These are phyloP conservation scores for Colletotrichum plurivorum DNA, from an alignment of 2,329 filamentous ascomycete species.

Conservation along the genomic window DNA sequence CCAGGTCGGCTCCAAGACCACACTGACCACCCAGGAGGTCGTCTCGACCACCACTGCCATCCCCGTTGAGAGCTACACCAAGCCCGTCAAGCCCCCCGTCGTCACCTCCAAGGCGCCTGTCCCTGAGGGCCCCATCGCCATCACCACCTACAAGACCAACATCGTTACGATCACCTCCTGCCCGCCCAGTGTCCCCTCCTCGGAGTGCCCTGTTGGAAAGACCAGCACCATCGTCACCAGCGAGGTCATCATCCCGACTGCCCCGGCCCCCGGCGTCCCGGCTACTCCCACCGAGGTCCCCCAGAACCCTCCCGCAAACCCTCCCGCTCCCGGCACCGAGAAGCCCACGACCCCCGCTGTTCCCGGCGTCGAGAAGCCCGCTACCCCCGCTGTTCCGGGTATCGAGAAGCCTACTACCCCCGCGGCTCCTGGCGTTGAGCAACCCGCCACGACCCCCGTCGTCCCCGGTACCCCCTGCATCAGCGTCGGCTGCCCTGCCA, in stretches of 20 bases:
- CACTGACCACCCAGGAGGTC: constrained; percentile 35
- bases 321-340: constrained; percentile 8
- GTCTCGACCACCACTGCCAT: constrained; percentile 25
- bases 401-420: constrained; percentile 51
- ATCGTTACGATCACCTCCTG: constrained; percentile 67
- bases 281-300: constrained; percentile 24
- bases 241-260: constrained; percentile 50
- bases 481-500: constrained; percentile 31
- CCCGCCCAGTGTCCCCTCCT: constrained; percentile 51
- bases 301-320: constrained; percentile 22
- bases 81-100: constrained; percentile 24
- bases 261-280: constrained; percentile 10
- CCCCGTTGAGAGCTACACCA: constrained; percentile 36
- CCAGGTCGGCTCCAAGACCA: constrained; percentile 36
- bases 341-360: constrained; percentile 40
- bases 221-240: constrained; percentile 55
- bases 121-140: constrained; percentile 18
- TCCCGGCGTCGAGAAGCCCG: constrained; percentile 45
- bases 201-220: constrained; percentile 52
- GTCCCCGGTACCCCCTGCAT: constrained; percentile 50
- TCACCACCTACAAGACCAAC: constrained; percentile 46
- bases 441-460: constrained; percentile 54
- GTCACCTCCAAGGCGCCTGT: constrained; percentile 43
- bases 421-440: constrained; percentile 46
- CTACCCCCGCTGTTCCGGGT: constrained; percentile 44